Percentiles rank a stretch among this genome's conserved stretches.
Conservation (phyloP, 2,329 filamentous ascomycete species). For the Colletotrichum destructivum region DNA sequence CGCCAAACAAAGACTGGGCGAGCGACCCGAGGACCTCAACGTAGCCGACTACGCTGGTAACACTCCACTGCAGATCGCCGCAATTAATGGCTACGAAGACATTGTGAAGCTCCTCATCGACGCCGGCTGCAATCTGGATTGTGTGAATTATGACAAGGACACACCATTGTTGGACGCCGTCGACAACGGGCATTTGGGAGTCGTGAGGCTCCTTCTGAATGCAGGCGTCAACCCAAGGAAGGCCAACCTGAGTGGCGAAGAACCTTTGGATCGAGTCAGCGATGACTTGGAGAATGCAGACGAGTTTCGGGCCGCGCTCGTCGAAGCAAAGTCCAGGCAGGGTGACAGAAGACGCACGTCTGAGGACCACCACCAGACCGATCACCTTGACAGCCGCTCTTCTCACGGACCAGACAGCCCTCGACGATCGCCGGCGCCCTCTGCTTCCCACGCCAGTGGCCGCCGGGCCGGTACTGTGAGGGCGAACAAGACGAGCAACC, state of each 20-base stretch:
- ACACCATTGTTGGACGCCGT: conserved; percentile 96
- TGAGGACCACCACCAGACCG: conserved; percentile 69
- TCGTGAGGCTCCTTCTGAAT: conserved; percentile 86
- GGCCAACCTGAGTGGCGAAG: conserved; percentile 92
- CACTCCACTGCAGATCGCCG: conserved; percentile 93
- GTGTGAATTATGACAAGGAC: conserved; percentile 84
- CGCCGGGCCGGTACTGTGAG: conserved; percentile 70
- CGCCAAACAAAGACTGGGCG: conserved; percentile 81
- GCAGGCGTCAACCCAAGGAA: conserved; percentile 93
- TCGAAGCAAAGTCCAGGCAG: conserved; percentile 70
- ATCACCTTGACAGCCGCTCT: conserved; percentile 63
- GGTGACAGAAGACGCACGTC: conserved; percentile 70
- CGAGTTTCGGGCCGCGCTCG: conserved; percentile 80
- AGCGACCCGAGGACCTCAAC: conserved; percentile 90
- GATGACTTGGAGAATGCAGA: conserved; percentile 83
- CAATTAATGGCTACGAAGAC: conserved; percentile 86
- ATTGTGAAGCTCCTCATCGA: conserved; percentile 91
- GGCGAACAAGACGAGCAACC: conserved; percentile 76
- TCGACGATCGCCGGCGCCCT: conserved; percentile 67
- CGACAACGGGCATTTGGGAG: conserved; percentile 92
- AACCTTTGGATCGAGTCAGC: conserved; percentile 87
- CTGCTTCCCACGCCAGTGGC: conserved; percentile 54
- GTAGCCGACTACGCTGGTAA: conserved; percentile 96
- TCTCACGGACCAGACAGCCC: conserved; percentile 72
- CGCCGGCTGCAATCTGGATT: conserved; percentile 88